Evolutionary conservation across 2,329 filamentous ascomycete species (phyloP).

Genomic region (Aspergillus fischeri): DNA sequence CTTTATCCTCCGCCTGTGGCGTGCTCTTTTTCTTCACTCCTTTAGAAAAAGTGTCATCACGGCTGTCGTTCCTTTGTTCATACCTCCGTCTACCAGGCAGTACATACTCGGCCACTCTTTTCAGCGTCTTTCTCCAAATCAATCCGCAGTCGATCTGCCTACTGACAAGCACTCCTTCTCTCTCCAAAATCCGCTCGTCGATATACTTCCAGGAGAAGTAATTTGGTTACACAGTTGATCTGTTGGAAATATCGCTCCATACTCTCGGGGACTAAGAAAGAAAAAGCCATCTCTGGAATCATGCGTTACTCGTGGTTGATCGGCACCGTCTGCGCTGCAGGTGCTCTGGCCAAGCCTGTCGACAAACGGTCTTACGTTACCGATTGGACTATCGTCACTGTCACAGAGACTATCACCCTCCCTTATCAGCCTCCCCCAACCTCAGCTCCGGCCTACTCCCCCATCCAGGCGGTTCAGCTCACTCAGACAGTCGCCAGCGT

Average conservation of each 20-base stretch:
- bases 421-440: constrained; percentile 11
- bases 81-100: constrained; percentile 11
- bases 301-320: constrained; percentile 36
- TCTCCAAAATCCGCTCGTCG: constrained; percentile 9
- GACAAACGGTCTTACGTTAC: constrained; percentile 35
- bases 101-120: constrained; percentile 4
- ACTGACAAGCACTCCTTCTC: constrained; percentile 11
- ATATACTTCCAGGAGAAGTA: constrained; percentile 37
- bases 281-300: constrained; percentile 6
- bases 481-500: constrained; percentile 1
- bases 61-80: constrained; percentile 32
- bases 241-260: constrained; percentile 17
- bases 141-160: constrained; percentile 34
- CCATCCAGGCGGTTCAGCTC: constrained; percentile 3
- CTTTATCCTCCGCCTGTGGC: constrained; percentile 16
- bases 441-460: constrained; percentile 2
- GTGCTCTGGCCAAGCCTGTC: constrained; percentile 30
- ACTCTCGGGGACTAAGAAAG: constrained; percentile 4
- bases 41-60: constrained; percentile 26
- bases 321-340: constrained; percentile 33
- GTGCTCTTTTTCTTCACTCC: constrained; percentile 27
- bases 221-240: constrained; percentile 28
- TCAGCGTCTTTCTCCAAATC: constrained; percentile 1
- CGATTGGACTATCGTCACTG: constrained; percentile 34
- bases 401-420: constrained; percentile 34